phyloP scores from a whole-genome alignment of 768 basidiomycete species.

The Phylloporus sp. region DNA sequence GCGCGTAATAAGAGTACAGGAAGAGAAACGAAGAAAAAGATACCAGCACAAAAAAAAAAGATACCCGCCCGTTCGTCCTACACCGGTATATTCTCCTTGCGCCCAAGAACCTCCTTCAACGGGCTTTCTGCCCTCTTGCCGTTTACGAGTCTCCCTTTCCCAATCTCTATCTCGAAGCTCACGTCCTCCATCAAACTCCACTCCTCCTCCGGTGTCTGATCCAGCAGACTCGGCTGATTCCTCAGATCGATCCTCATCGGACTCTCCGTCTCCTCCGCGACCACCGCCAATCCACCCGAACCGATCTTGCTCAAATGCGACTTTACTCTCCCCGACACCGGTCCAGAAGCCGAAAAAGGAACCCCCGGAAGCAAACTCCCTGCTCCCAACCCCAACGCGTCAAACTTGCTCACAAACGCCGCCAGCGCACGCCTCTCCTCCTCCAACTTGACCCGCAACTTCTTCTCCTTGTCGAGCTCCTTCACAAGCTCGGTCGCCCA shows the following conservation, averaged over 20 bases:
- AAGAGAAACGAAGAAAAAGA: background rate
- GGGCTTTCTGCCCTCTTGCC: slow-evolving; percentile 33
- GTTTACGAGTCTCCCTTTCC: slow-evolving; percentile 14
- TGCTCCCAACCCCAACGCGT: slow-evolving; percentile 56
- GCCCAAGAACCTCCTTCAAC: slow-evolving; percentile 25
- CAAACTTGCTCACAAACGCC: slow-evolving; percentile 79
- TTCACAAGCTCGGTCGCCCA: slow-evolving; percentile 74
- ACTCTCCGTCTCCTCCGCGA: slow-evolving; percentile 38
- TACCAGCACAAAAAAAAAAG: slow-evolving; percentile 7
- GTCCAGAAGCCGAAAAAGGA: slow-evolving; percentile 2
- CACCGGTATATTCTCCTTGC: slow-evolving; percentile 25
- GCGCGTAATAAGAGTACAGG: no score
- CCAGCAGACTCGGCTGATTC: slow-evolving; percentile 48
- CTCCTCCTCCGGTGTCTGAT: slow-evolving; percentile 57
- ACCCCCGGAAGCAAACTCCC: slow-evolving; percentile 32
- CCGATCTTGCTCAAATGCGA: slow-evolving; percentile 41
- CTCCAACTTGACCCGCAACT: slow-evolving; percentile 62
- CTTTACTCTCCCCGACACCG: slow-evolving; percentile 39
- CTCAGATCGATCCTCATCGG: slow-evolving; percentile 48
- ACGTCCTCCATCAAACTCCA: slow-evolving; percentile 43
- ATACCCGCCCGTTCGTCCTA: slow-evolving; percentile 4
- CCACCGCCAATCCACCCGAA: slow-evolving; percentile 18
- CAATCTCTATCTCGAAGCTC: slow-evolving; percentile 46
- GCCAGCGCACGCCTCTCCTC: slow-evolving; percentile 74
- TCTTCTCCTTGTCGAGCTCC: slow-evolving; percentile 76